Evolutionary conservation across 139 green algal species (phyloP).

Genomic region (Chlorella sp.): DNA sequence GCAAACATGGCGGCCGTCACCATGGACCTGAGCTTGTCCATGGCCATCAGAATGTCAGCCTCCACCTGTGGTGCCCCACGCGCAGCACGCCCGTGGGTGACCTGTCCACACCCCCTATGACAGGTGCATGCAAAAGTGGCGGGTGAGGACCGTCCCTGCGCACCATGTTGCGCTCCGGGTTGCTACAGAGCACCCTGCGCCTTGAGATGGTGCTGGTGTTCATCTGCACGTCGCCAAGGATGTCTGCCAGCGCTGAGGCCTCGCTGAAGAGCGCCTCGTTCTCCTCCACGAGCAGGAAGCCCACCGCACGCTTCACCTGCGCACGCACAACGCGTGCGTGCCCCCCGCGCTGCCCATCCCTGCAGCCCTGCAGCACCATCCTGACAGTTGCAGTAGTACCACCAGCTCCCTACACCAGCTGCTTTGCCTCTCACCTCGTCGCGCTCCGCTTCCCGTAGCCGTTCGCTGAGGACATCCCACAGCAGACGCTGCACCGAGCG

Average conservation of each 20-base stretch:
- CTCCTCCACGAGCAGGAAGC: constrained; percentile 13
- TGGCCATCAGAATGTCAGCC: constrained; percentile 22
- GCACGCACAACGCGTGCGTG: no score
- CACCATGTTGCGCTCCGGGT: constrained; percentile 27
- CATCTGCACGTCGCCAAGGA: constrained; percentile 37
- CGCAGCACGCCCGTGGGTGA: no score
- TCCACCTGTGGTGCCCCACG: no score
- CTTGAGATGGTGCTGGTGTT: constrained; percentile 14
- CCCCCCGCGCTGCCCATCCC: no score
- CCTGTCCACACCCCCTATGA: no score
- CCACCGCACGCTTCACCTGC: constrained; percentile 29
- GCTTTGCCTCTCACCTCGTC: constrained; percentile 23
- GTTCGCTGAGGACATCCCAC: constrained; percentile 24
- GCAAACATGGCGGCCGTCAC: constrained; percentile 8
- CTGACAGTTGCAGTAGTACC: no score
- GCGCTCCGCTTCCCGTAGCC: constrained; percentile 23
- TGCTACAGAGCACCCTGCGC: constrained; percentile 15
- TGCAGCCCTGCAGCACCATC: no score
- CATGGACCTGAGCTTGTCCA: constrained; percentile 19
- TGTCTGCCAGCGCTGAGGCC: constrained; percentile 26
- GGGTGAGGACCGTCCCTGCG: no score
- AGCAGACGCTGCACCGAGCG: constrained; percentile 25
- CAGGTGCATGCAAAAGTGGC: no score
- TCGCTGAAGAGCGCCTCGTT: constrained; percentile 37
- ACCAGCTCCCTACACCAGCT: neutral